Evolutionary conservation across 305 asterid genomes (phyloP).

Genomic region (Fraxinus albicans): DNA sequence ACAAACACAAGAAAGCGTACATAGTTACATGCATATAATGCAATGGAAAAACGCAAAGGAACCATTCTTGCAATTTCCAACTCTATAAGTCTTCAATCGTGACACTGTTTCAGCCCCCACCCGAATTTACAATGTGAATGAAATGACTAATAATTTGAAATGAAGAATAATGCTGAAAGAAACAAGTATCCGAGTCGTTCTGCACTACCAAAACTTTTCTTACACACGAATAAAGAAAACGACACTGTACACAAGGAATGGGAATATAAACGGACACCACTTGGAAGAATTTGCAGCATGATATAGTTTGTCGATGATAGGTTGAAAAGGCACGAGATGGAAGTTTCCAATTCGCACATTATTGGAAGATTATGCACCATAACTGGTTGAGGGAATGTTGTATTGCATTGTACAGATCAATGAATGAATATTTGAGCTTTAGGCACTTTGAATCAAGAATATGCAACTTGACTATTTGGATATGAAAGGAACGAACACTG

Average conservation of each 20-base stretch:
- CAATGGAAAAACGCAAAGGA: conserved; percentile 13
- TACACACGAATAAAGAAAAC: conserved; percentile 67
- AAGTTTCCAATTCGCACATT: conserved; percentile 24
- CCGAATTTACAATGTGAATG: conserved; percentile 71
- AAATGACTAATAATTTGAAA: conserved; percentile 30
- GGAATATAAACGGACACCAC: conserved; percentile 33
- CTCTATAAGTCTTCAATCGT: conserved; percentile 33
- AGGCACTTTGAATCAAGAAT: conserved; percentile 26
- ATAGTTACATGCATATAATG: background rate
- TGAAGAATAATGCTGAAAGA: conserved; percentile 26
- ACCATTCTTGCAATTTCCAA: conserved; percentile 46
- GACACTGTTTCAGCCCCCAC: conserved; percentile 37
- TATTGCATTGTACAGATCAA: conserved; percentile 36
- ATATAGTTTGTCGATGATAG: conserved; percentile 19
- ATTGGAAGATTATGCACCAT: conserved; percentile 42
- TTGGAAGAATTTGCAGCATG: conserved; percentile 26
- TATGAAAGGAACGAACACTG: conserved; percentile 34
- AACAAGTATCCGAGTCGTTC: conserved; percentile 44
- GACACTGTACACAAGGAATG: conserved; percentile 68
- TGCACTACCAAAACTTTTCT: conserved; percentile 95
- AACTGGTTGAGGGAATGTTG: conserved; percentile 20
- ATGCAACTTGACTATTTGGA: conserved; percentile 37
- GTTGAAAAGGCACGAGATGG: conserved; percentile 27
- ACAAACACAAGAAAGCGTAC: background rate
- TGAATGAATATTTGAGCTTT: conserved; percentile 38